These are phyloP conservation scores for Naganishia sp. DNA, from an alignment of 1,284 basidiomycete species.

Conservation along the genomic window DNA sequence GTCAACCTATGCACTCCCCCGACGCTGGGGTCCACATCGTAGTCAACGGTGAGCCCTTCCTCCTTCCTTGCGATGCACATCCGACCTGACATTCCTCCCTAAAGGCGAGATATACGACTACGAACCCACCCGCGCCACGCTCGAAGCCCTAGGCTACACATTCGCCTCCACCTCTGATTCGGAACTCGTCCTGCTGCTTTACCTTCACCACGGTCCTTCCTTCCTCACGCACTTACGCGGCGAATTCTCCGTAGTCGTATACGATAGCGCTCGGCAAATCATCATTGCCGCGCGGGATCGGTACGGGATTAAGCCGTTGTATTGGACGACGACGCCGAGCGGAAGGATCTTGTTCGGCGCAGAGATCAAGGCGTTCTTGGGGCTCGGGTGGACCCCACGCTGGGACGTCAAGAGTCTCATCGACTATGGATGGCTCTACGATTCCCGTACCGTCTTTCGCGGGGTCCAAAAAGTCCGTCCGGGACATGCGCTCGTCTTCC, in stretches of 20 bases:
- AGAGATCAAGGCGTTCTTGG: conserved; percentile 55
- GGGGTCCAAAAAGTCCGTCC: conserved; percentile 53
- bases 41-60: conserved; percentile 43
- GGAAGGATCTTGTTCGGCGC: conserved; percentile 51
- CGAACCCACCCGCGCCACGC: conserved; percentile 48
- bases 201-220: conserved; percentile 50
- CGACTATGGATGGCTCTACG: conserved; percentile 41
- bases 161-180: conserved; percentile 55
- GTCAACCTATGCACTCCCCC: conserved; percentile 53
- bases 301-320: conserved; percentile 56
- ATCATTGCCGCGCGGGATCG: conserved; percentile 54
- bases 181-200: conserved; percentile 54
- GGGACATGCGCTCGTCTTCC: conserved; percentile 48
- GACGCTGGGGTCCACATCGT: conserved; percentile 53
- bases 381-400: conserved; percentile 42
- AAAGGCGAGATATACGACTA: conserved; percentile 55
- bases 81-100: background rate
- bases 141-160: conserved; percentile 45
- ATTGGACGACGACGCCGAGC: conserved; percentile 48
- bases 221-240: conserved; percentile 54
- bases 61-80: too few species aligned
- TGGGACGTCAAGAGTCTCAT: conserved; percentile 42
- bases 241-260: conserved; percentile 53
- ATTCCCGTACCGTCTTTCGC: conserved; percentile 47
- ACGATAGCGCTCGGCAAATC: conserved; percentile 46